Percentiles rank a stretch among this genome's conserved stretches.
Conservation (phyloP, 1,284 basidiomycete species). For the Neotropicomus parvogracilis region DNA sequence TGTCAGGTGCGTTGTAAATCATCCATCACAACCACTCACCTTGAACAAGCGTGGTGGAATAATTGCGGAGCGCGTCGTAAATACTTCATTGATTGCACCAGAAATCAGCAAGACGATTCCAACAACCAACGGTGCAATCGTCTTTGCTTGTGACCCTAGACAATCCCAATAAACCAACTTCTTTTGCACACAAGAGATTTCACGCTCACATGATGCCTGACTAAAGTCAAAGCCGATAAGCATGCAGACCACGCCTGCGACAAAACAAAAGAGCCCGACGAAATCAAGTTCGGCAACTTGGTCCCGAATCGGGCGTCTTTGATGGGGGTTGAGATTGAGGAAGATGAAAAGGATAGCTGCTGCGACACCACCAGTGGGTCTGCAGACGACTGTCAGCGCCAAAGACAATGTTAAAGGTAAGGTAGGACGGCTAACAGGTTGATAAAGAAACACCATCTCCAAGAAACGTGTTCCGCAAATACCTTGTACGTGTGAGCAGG, state of each 20-base stretch:
- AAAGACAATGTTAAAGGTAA: neutral
- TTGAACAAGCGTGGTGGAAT: conserved; percentile 78
- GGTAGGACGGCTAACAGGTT: conserved; percentile 48
- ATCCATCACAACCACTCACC: conserved; percentile 33
- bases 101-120: conserved; percentile 59
- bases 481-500: conserved; percentile 36
- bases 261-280: conserved; percentile 66
- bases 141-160: conserved; percentile 43
- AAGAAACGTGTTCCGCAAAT: conserved; percentile 68
- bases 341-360: conserved; percentile 71
- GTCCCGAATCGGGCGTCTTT: conserved; percentile 52
- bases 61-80: conserved; percentile 74
- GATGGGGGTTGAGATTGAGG: conserved; percentile 78
- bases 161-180: neutral
- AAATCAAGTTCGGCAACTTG: conserved; percentile 75
- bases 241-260: conserved; percentile 70
- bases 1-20: neutral
- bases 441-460: conserved; percentile 80
- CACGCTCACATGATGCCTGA: conserved; percentile 56
- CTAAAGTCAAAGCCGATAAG: conserved; percentile 82
- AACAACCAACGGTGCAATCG: conserved; percentile 71
- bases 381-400: conserved; percentile 49
- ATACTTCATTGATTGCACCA: conserved; percentile 62
- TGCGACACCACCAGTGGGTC: conserved; percentile 76
- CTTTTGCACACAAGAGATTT: neutral